These are phyloP conservation scores for Vigna hirtella DNA, from an alignment of 306 rosid species.

Conservation along the genomic window DNA sequence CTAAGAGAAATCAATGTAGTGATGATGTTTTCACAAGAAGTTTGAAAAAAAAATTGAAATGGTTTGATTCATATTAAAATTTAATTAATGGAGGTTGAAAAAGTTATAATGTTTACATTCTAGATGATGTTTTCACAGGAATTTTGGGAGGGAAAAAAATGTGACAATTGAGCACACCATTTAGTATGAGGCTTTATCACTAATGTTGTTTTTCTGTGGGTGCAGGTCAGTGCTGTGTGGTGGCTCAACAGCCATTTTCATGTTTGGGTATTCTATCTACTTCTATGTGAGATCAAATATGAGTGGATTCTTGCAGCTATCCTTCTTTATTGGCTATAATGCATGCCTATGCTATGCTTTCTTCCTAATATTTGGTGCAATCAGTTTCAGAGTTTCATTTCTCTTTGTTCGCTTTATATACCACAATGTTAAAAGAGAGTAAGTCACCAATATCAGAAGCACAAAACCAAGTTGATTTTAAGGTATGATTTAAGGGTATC, in stretches of 20 bases:
- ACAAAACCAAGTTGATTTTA: slow-evolving; percentile 11
- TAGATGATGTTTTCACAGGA: slow-evolving; percentile 4
- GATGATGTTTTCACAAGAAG: not conserved
- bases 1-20: slow-evolving; percentile 28
- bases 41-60: not conserved
- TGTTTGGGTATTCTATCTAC: slow-evolving; percentile 72
- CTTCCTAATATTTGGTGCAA: slow-evolving; percentile 79
- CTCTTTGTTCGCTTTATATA: slow-evolving; percentile 74
- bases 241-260: slow-evolving; percentile 78
- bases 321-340: slow-evolving; percentile 80
- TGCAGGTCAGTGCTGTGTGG: slow-evolving; percentile 86
- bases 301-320: slow-evolving; percentile 75
- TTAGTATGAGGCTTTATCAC: slow-evolving; percentile 7
- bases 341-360: slow-evolving; percentile 81
- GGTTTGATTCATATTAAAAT: slow-evolving; percentile 2
- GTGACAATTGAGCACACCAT: not conserved
- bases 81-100: not conserved
- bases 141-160: slow-evolving; percentile 3
- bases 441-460: slow-evolving; percentile 43
- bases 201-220: slow-evolving; percentile 29
- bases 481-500: slow-evolving; percentile 3
- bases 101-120: not conserved
- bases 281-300: slow-evolving; percentile 77
- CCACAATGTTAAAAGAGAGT: slow-evolving; percentile 78
- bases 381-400: slow-evolving; percentile 73